Base-by-base conservation (phyloP, 192 early-diverging fungal species). In the Umbelopsis ramanniana region DNA sequence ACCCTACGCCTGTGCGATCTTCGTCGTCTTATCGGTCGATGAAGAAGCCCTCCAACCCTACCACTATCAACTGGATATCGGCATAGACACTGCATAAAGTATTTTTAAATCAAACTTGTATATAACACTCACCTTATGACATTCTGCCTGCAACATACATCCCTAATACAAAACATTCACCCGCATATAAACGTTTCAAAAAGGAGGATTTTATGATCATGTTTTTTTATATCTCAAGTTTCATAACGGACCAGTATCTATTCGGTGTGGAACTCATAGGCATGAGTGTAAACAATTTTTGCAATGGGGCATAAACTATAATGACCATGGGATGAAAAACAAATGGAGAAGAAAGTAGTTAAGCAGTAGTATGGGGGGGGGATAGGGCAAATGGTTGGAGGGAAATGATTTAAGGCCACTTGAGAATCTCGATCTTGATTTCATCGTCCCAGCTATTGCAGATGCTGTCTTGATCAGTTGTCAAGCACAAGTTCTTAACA, bases 381-480 rank as follows among this genome's bases (percentile, higher is more conserved):
- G 48, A 21, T 50, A 37, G 35, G 1, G 19, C n/a, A 37, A n/a
- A 37, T 17, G 5, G 3, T 10, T 2, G 15, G 57, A 15, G 33
- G 17, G 3, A 14, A 52, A 50, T 38, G 23, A 38, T 74, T 72
- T 66, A 81, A 69, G 79, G 79, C 72, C 72, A 81, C 37, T 52
- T 63, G 19, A 81, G 60, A 45, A 81, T 81, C 17, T 74, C 52
- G 6, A 46, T 19, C 29, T 74, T 81, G 19, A 81, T 81, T 26
- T 74, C 67, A 46, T 71, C 68, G 46, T 76, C 75, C 79, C 79
- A 81, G 26, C 75, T 63, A 66, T 72, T 66, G 43, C 79, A 81
- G 10, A 74, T 23, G 2, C 67, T 46, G 21, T 76, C 52, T 29
- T 71, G 68, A 26, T 69, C 69, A 29, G 52, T 38, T 6, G 46